Percentiles rank a stretch among this genome's conserved stretches.
Conservation (phyloP, 2,329 filamentous ascomycete species). For the Fusarium mexicanum region DNA sequence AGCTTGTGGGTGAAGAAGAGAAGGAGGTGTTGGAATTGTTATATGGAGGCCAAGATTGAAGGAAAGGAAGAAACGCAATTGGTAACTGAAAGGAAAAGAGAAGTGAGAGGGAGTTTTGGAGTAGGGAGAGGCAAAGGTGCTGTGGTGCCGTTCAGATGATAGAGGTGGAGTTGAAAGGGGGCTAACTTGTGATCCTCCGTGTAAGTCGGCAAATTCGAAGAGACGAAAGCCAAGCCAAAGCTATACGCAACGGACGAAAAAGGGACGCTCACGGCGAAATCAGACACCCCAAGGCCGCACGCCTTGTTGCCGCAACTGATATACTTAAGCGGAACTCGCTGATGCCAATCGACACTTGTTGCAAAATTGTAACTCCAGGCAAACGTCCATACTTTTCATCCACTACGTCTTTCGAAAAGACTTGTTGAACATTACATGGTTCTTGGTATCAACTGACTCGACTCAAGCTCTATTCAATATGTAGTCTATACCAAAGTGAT, state of each 20-base stretch:
- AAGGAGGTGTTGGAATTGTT: background rate
- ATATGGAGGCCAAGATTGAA: background rate
- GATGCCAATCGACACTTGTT: background rate
- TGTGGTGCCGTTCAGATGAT: slow-evolving; percentile 4
- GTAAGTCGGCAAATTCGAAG: slow-evolving; percentile 10
- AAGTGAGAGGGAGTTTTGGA: background rate
- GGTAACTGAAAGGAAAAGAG: background rate
- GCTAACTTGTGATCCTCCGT: slow-evolving; percentile 3
- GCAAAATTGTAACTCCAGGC: background rate
- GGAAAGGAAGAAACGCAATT: background rate
- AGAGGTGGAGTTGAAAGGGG: slow-evolving; percentile 4
- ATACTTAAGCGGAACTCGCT: background rate
- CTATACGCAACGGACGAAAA: background rate
- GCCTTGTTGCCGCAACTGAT: background rate
- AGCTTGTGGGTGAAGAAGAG: background rate
- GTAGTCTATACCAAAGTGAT: slow-evolving; percentile 10
- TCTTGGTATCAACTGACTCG: slow-evolving; percentile 14
- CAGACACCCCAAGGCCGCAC: background rate
- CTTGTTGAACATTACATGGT: background rate
- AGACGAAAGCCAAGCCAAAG: background rate
- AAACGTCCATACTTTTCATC: background rate
- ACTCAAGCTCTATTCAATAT: slow-evolving; percentile 27
- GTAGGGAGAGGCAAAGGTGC: background rate
- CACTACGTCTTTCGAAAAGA: background rate
- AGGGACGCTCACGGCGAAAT: background rate